Percentiles rank a stretch among this genome's conserved stretches.
phyloP scores from a whole-genome alignment of 345 rosid species.

The Eucalyptus dawsonii region DNA sequence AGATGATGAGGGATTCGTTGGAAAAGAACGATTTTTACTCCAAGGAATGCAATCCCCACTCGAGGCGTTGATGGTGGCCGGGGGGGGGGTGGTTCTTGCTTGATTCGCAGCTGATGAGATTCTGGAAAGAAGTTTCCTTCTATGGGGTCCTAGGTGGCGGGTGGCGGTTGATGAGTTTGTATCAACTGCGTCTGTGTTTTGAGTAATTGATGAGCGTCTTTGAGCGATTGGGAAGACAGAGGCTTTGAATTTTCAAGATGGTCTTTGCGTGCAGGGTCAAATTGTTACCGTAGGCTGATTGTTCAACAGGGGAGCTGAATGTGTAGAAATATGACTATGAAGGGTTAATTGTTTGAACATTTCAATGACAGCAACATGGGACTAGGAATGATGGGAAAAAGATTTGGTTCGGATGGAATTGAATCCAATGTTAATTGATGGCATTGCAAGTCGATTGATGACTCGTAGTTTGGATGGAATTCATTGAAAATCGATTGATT shows the following conservation, averaged over 20 bases:
- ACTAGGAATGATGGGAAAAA: not conserved
- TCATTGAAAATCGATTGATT: not conserved
- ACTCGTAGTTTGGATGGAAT: not conserved
- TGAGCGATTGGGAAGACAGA: not conserved
- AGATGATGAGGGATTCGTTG: conserved; percentile 28
- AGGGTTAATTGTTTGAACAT: not conserved
- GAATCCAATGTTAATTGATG: not conserved
- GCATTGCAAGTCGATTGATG: not conserved
- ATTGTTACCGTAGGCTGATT: not conserved
- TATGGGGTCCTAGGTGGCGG: not conserved
- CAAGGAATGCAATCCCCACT: conserved; percentile 38
- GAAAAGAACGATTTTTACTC: conserved; percentile 43
- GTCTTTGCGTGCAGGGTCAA: not conserved
- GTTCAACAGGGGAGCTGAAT: not conserved
- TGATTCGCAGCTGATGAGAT: not conserved
- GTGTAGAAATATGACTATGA: not conserved
- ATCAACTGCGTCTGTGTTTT: not conserved
- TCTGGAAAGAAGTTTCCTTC: not conserved
- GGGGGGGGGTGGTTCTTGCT: not conserved
- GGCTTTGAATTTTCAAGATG: not conserved
- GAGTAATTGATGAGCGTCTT: not conserved
- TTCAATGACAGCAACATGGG: not conserved
- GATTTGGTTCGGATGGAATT: not conserved
- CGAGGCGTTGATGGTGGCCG: not conserved
- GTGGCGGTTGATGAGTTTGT: not conserved